Evolutionary conservation across 306 rosid genomes (phyloP), one percentile per base, ranked within the genome.

Genomic region (Inga oerstediana): DNA sequence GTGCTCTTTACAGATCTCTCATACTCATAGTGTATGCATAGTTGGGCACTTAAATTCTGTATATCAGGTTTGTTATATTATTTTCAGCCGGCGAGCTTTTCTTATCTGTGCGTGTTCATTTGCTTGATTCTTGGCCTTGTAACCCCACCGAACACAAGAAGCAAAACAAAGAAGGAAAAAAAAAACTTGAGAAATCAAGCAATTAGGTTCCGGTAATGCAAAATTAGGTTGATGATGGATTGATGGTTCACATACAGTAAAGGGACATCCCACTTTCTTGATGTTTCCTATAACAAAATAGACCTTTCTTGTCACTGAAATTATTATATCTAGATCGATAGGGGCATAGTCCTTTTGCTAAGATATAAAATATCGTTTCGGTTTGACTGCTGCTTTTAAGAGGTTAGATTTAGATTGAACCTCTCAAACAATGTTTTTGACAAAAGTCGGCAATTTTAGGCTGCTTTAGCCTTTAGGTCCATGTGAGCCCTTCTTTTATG

Each of bases 401-500:
- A 81, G 84, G 80, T 51, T 80, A 24, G 74, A 82, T 80, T 67
- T 61, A 64, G 79, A 74, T 84, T 61, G 82, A 87, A 77, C 74
- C 84, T 68, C 27, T 73, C 39, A 65, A 90, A 89, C 86, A 85
- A 81, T 77, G 90, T 86, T 79, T 82, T 85, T 85, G 87, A 83
- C 82, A 84, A 88, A 91, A 92, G 92, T 84, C 82, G 86, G 89
- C 82, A 68, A 88, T 86, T 89, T 83, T 86, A 56, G 77, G 84
- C 81, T 84, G 90, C 94, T 93, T 90, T 91, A 88, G 84, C 68
- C 32, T n/a, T 58, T 58, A 58, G 65, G 65, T 86, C 90, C 97
- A 87, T 81, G 89, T 84, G 89, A 88, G 81, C 83, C 69, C 22
- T 80, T 74, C 70, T 79, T 92, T 88, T 85, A 46, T 72, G 89